A percentile compares a stretch with the other conserved stretches of the same genome.
Evolutionary conservation across 257 asterid genomes (phyloP).

Genomic region (Primulina huaijiensis): DNA sequence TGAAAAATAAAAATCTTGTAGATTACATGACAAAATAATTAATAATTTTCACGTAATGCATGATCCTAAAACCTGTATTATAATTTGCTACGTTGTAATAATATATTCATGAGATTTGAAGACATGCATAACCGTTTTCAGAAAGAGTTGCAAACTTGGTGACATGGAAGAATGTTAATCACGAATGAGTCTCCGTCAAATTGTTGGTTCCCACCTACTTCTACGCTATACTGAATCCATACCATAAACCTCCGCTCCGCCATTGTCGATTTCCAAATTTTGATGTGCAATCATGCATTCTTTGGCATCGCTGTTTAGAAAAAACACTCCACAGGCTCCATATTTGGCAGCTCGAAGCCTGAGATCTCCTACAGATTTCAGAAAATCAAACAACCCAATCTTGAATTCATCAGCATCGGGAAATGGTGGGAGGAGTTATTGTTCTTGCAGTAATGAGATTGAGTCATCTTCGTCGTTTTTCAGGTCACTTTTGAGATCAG

Average conservation of each 20-base stretch:
- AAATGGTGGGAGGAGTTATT: slow-evolving; percentile 17
- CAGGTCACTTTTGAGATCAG: slow-evolving; percentile 36
- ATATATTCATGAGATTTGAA: too few relatives aligned
- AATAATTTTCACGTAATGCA: too few relatives aligned
- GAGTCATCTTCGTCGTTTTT: slow-evolving; percentile 14
- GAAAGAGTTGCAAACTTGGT: too few relatives aligned
- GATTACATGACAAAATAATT: too few relatives aligned
- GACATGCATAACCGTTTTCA: too few relatives aligned
- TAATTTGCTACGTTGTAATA: too few relatives aligned
- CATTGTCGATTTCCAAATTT: not conserved
- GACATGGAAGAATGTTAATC: too few relatives aligned
- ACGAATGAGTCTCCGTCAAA: not conserved
- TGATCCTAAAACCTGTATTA: too few relatives aligned
- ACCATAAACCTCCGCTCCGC: not conserved
- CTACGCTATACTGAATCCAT: not conserved
- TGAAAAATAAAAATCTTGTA: too few relatives aligned
- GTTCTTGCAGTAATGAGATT: slow-evolving; percentile 20
- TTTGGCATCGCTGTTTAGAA: slow-evolving; percentile 42
- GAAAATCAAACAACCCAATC: slow-evolving; percentile 28
- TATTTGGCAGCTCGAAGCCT: slow-evolving; percentile 29
- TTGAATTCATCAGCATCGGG: slow-evolving; percentile 8
- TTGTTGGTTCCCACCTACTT: not conserved
- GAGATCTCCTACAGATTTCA: slow-evolving; percentile 28
- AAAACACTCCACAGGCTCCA: slow-evolving; percentile 24
- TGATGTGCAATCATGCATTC: slow-evolving; percentile 52